These are phyloP conservation scores for Musa itinerans DNA, from an alignment of 176 grass and related monocot genomes.

Conservation along the genomic window DNA sequence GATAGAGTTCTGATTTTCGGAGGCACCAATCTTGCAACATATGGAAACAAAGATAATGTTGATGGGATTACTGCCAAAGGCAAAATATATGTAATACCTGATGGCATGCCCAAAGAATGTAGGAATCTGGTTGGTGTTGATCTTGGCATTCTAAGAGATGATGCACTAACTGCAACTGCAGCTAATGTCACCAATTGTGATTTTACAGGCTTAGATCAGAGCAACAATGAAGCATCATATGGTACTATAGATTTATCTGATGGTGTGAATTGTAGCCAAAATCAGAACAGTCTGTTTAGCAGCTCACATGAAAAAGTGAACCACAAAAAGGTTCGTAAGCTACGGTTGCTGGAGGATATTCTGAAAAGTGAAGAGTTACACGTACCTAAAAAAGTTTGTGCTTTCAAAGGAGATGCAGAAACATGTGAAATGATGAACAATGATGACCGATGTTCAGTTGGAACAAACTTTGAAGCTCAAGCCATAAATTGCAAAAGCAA, in stretches of 20 bases:
- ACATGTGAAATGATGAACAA: not conserved
- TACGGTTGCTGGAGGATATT: conserved; percentile 14
- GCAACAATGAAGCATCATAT: not conserved
- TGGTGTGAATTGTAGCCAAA: not conserved
- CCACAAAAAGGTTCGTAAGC: conserved; percentile 11
- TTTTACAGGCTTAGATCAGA: not conserved
- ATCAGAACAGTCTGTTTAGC: not conserved
- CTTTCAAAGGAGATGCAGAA: conserved; percentile 6
- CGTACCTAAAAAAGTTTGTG: not conserved
- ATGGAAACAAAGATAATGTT: not conserved
- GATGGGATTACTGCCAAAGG: not conserved
- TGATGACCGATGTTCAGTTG: not conserved
- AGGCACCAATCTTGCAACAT: not conserved
- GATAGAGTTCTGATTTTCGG: not conserved
- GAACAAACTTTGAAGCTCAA: conserved; percentile 4
- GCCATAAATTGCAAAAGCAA: not conserved
- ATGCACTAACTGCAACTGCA: not conserved
- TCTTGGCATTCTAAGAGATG: not conserved
- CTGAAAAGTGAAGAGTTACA: conserved; percentile 6
- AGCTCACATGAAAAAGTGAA: conserved; percentile 1
- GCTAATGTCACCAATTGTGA: not conserved
- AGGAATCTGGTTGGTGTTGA: not conserved
- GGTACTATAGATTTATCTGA: not conserved
- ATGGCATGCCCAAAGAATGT: not conserved
- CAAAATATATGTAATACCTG: not conserved